These are phyloP conservation scores for Acanthamoeba lenticulata DNA, from an alignment of 208 protist genomes.

Conservation along the genomic window DNA sequence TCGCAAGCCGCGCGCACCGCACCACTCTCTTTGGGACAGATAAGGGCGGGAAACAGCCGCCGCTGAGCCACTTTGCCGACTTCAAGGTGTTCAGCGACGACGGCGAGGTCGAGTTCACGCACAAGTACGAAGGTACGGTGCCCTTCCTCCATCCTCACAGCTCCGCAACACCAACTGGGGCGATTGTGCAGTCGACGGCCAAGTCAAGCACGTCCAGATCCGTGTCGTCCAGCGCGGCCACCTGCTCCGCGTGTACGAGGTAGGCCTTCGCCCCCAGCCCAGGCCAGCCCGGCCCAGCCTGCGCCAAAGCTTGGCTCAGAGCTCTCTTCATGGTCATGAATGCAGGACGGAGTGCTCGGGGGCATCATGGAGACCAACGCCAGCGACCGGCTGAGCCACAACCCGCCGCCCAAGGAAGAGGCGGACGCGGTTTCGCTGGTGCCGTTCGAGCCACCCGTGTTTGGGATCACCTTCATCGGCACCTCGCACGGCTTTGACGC, in stretches of 20 bases:
- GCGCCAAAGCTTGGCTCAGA: no score
- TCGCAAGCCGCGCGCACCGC: no score
- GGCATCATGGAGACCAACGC: slow-evolving; percentile 37
- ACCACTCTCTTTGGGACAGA: neutral
- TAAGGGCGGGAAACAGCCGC: neutral
- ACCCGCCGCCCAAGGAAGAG: neutral
- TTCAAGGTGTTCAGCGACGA: slow-evolving; percentile 58
- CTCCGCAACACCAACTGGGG: neutral
- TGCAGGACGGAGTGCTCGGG: neutral
- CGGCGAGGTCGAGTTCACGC: slow-evolving; percentile 21
- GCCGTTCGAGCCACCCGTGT: slow-evolving; percentile 79
- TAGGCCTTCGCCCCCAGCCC: no score
- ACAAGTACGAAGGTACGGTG: neutral
- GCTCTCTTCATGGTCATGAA: no score
- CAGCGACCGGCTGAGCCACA: neutral
- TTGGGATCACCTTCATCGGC: slow-evolving; percentile 84
- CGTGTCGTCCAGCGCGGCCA: neutral
- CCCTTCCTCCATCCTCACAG: neutral
- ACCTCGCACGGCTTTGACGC: slow-evolving; percentile 82
- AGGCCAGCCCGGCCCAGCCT: no score
- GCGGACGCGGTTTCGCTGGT: neutral
- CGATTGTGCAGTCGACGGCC: neutral
- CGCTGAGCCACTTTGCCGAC: slow-evolving; percentile 61
- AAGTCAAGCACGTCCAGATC: neutral
- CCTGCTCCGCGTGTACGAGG: slow-evolving; percentile 2